Percentiles rank a stretch among this genome's conserved stretches.
phyloP scores from a whole-genome alignment of 768 basidiomycete species.

The Lyophyllum atratum region DNA sequence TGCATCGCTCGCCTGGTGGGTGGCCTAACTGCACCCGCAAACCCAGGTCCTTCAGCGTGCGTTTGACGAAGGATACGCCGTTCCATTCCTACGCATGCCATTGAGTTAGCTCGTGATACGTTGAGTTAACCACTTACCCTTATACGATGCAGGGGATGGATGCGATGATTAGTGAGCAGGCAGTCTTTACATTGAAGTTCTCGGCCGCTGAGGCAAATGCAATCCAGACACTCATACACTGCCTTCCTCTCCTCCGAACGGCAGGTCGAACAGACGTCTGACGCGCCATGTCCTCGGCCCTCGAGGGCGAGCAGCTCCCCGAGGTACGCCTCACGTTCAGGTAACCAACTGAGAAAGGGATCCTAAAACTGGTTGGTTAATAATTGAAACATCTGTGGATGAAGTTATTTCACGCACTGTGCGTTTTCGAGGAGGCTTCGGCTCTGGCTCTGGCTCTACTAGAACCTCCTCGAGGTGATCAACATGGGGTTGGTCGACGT shows the following conservation, averaged over 20 bases:
- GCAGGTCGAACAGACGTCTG: not conserved
- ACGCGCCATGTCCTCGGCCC: slow-evolving; percentile 1
- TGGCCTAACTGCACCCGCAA: slow-evolving; percentile 24
- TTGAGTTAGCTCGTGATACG: not conserved
- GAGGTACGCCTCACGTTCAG: slow-evolving; percentile 8
- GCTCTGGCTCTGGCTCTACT: not conserved
- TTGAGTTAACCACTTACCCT: slow-evolving; percentile 1
- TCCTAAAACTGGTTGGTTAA: not conserved
- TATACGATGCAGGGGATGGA: slow-evolving; percentile 7
- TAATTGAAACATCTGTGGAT: no score
- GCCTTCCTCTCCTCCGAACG: not conserved
- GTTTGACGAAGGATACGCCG: slow-evolving; percentile 14
- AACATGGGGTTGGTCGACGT: slow-evolving; percentile 4
- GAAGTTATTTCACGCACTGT: slow-evolving; percentile 6
- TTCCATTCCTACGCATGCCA: slow-evolving; percentile 20
- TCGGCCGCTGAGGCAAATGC: not conserved
- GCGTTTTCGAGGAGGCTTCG: not conserved
- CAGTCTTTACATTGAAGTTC: slow-evolving; percentile 6
- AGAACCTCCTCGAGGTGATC: slow-evolving; percentile 1
- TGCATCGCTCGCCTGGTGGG: slow-evolving; percentile 1
- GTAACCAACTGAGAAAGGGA: slow-evolving; percentile 4
- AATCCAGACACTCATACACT: slow-evolving; percentile 9
- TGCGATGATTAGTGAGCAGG: not conserved
- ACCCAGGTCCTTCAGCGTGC: slow-evolving; percentile 20
- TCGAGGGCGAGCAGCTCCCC: slow-evolving; percentile 15